These are phyloP conservation scores for Candida nitratophila DNA, from an alignment of 805 yeast species.

Conservation along the genomic window DNA sequence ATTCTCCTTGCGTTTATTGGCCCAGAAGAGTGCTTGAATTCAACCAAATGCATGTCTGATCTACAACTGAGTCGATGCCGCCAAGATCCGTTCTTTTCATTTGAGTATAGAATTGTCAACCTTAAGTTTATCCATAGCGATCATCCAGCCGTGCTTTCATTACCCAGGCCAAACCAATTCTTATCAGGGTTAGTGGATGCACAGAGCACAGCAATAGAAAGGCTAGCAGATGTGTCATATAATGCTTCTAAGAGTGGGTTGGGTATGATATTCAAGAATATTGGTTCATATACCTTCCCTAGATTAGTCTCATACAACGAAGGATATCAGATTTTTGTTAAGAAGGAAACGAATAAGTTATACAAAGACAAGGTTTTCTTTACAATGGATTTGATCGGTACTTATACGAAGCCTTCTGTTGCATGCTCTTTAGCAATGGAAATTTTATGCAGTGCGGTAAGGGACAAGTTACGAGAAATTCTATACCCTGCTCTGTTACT, in stretches of 20 bases:
- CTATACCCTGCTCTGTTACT: constrained; percentile 50
- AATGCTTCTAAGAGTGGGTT: constrained; percentile 24
- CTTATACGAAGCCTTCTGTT: constrained; percentile 26
- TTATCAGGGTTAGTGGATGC: constrained; percentile 25
- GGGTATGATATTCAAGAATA: constrained; percentile 25
- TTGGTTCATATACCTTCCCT: constrained; percentile 25
- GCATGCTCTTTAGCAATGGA: constrained; percentile 42
- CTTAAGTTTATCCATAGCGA: neutral
- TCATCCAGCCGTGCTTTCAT: constrained; percentile 1
- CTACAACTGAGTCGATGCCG: neutral
- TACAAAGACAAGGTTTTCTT: constrained; percentile 29
- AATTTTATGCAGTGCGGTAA: constrained; percentile 42
- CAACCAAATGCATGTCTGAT: neutral
- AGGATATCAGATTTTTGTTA: constrained; percentile 46
- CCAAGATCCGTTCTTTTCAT: constrained; percentile 38
- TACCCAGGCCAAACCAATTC: constrained; percentile 30
- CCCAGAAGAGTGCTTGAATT: constrained; percentile 2
- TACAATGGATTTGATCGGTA: constrained; percentile 38
- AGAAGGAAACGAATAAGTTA: constrained; percentile 25
- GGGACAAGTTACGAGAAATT: constrained; percentile 27
- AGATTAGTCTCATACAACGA: constrained; percentile 26
- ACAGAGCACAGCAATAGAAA: constrained; percentile 18
- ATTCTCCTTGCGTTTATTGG: constrained; percentile 30
- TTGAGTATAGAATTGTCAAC: constrained; percentile 26
- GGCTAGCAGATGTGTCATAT: constrained; percentile 17